Base-by-base conservation (phyloP, 805 yeast genomes). In the Cyberlindnera mississippiensis region DNA sequence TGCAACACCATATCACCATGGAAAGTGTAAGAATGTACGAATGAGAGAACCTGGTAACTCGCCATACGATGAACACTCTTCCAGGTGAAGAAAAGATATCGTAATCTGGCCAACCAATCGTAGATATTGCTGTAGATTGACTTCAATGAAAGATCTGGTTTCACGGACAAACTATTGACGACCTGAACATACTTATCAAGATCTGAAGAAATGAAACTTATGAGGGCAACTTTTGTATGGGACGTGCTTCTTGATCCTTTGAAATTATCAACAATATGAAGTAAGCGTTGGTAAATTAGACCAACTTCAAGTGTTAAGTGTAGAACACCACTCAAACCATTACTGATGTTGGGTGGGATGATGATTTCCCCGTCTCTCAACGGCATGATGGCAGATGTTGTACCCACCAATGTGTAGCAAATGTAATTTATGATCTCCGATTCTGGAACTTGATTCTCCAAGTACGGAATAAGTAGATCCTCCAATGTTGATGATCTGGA, bases 251-350 rank as follows among this genome's bases (percentile, higher is more conserved):
- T 47, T 16, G 56, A 50, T 4, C 51, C 53, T 14, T 51, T 42
- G 44, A 62, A 51, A 17, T 51, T 37, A 29, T 62, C 65, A 11
- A 72, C 48, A 16, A 55, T 51, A 13, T 38, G 42, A 4, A 58
- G 60, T 28, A 87, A 60, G 33, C 66, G 59, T 38, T 72, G 71
- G 61, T 75, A 86, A 3, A 88, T 62, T 27, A 89, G 61, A 0
- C 86, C 91, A 1, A 88, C 83, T 59, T 89, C 96, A 31, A 82
- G 64, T 2, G 85, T 62, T 20, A 69, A 59, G 42, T 72, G 76
- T 26, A 86, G 59, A 20, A 79, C 52, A 1, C 80, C 79, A 34
- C 81, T 69, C 18, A 75, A 66, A 6, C 88, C 75, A 45, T 72
- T 73, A 19, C 80, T 75, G 13, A 83, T 60, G 33, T 68, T 67